Base-by-base conservation (phyloP, 371 early-diverging fungal species). In the Catenaria anguillulae region DNA sequence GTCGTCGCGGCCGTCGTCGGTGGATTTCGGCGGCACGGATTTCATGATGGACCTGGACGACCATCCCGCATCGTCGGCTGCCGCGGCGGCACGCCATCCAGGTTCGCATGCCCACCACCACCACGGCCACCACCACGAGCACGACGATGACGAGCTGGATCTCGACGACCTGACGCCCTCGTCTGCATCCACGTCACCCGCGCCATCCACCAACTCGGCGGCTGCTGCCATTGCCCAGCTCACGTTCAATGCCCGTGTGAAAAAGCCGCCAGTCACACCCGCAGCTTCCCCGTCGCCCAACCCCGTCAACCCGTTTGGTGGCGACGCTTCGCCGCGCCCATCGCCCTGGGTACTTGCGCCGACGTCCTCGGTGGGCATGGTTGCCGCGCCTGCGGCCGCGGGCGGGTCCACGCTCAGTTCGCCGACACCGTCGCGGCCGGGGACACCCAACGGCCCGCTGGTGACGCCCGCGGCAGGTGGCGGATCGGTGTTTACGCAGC, bases 391-490 rank as follows among this genome's bases (percentile, higher is more conserved):
- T 26, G 33, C 33, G 19, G 15, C 33, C 33, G 55, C 19, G 4
- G 55, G n/a, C 5, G 24, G 48, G n/a, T 23, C 48, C 5, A 24
- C 52, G 6, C 29, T 29, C 10, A 10, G 29, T 13, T 29, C 52
- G 52, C 52, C 52, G 29, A 50, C 52, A 31, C 31, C 52, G 31
- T 50, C 52, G 52, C 52, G 52, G 29, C 52, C 52, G 1, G 31
- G 52, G 12, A 50, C 52, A 10, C 52, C 52, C 0, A 29, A 40
- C 40, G 10, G 40, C 10, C 17, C 52, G 52, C 45, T 23, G 45
- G 8, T 23, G 12, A 8, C 45, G 45, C 21, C 45, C 45, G 45
- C 10, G 19, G 21, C 19, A 12, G 21, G 12, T 43, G 45, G 19
- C 45, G 21, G 45, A n/a, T n/a, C n/a, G 19, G 45, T 8, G 45